Base-by-base conservation (phyloP, 2,329 filamentous ascomycete species). In the Aspergillus fructus region DNA sequence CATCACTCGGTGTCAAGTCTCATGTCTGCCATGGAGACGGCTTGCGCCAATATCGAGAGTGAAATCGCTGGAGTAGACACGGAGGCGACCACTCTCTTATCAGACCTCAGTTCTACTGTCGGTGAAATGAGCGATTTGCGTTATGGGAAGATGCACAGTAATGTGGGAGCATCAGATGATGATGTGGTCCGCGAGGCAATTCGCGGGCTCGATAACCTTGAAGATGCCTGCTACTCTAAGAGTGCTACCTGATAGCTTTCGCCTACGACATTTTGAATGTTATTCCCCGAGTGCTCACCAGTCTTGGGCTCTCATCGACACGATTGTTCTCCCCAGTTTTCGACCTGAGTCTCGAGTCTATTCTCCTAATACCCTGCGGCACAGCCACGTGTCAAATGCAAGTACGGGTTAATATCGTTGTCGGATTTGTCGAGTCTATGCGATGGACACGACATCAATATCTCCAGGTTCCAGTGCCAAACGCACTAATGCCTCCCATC, bases 51-150 rank as follows among this genome's bases (percentile, higher is more conserved):
- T 58, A 76, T 96, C 27, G 85, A 92, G 67, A 80, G 79, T 19
- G 88, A 94, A 68, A 85, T 93, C 55, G 77, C 80, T 57, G 79
- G 77, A 40, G 78, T 93, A 4, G 84, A 90, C 64, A 77, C 82
- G 34, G 88, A 93, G 63, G 85, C 89, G 53, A 79, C 80, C 0
- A 71, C 72, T 2, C 76, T 91, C 3, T 73, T 89, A 5, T 78
- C 82, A 4, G 83, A 85, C 11, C 82, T 94, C 51, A 81, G 82
- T 62, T 81, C 85, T 55, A 87, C 83, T 0, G 83, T 94, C 15
- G 88, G 88, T 33, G 85, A 84, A 48, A 77, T 96, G 70, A 96
- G 91, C 72, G 90, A 96, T 73, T 79, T 96, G 55, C 86, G 90
- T 46, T 93, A 94, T 67, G 91, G 92, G 39, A 87, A 86, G 55